Base-by-base conservation (phyloP, 192 early-diverging fungal species). In the Backusella mclennaniae region DNA sequence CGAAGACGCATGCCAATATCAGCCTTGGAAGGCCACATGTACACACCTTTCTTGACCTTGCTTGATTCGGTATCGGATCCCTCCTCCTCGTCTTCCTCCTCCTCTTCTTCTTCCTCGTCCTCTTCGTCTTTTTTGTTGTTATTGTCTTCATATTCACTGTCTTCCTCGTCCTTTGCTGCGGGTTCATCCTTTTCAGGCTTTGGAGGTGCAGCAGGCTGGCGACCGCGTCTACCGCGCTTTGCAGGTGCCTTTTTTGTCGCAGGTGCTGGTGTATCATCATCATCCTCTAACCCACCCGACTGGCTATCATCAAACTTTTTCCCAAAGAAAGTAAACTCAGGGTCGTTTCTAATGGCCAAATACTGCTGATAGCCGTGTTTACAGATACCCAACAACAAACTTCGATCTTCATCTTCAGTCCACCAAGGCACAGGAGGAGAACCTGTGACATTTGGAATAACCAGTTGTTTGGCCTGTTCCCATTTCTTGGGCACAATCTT, bases 321-420 rank as follows among this genome's bases (percentile, higher is more conserved):
- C 14, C 86, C 86, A 74, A 83, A 86, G 49, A 88, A 88, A 63
- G 83, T 82, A 42, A 88, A 88, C 49, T 88, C 86, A 8, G 84
- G 80, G 36, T 88, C 86, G 33, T 82, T 88, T 21, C 86, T 81
- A 56, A 85, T 85, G 15, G 84, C 83, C 14, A 76, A 66, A 63
- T 83, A 63, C 26, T 85, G 84, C 70, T 85, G 88, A 79, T 96
- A 96, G 15, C 95, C 95, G 73, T 95, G 86, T 69, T 90, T 91
- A 74, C 86, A 86, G 21, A 94, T 93, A 4, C 94, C 94, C 66
- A 94, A 81, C 74, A 96, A 73, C 67, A 96, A 66, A 78, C 95
- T 93, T 35, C 91, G 89, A 69, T 96, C 95, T 80, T 95, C 90
- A 44, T 90, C 82, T 6, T 87, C 66, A 31, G 92, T 92, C 95